phyloP scores from a whole-genome alignment of 1,284 basidiomycete genomes.

The Cutaneotrichosporon cyanovorans region DNA sequence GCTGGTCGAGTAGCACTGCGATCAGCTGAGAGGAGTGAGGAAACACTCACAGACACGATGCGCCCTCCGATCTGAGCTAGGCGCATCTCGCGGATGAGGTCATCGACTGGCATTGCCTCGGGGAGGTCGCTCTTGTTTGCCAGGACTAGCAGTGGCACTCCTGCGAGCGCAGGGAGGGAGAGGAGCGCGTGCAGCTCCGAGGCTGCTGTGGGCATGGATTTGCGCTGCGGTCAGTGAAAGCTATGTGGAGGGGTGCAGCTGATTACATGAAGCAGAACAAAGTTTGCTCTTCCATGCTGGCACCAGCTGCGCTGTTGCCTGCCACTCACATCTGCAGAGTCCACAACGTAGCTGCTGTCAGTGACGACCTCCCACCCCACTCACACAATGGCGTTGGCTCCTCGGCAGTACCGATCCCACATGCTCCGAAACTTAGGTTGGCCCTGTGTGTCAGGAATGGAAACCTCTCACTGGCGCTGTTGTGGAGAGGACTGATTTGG shows the following conservation, averaged over 20 bases:
- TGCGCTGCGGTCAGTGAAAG: conserved; percentile 50
- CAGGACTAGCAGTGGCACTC: conserved; percentile 82
- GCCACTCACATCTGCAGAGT: conserved; percentile 68
- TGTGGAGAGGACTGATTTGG: too few species aligned
- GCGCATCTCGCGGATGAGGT: conserved; percentile 74
- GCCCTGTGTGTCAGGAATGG: conserved; percentile 50
- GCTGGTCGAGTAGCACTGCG: conserved; percentile 49
- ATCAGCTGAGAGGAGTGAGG: not conserved
- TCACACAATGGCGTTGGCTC: conserved; percentile 88
- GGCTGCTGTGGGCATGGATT: conserved; percentile 75
- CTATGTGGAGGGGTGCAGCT: too few species aligned
- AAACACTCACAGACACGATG: conserved; percentile 67
- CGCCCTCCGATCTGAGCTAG: conserved; percentile 73
- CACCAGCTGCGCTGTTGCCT: not conserved
- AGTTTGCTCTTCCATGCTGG: not conserved
- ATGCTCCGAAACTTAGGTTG: conserved; percentile 82
- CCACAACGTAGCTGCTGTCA: conserved; percentile 71
- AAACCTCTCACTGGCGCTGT: too few species aligned
- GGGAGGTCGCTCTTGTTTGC: conserved; percentile 94
- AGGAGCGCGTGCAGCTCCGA: conserved; percentile 87
- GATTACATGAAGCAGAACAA: not conserved
- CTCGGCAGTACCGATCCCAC: conserved; percentile 88
- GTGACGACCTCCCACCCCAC: conserved; percentile 38
- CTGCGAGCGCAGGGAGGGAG: conserved; percentile 60
- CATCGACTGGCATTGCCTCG: conserved; percentile 70